Base-by-base conservation (phyloP, 2,329 filamentous ascomycete genomes). In the Trichophaea hybrida region DNA sequence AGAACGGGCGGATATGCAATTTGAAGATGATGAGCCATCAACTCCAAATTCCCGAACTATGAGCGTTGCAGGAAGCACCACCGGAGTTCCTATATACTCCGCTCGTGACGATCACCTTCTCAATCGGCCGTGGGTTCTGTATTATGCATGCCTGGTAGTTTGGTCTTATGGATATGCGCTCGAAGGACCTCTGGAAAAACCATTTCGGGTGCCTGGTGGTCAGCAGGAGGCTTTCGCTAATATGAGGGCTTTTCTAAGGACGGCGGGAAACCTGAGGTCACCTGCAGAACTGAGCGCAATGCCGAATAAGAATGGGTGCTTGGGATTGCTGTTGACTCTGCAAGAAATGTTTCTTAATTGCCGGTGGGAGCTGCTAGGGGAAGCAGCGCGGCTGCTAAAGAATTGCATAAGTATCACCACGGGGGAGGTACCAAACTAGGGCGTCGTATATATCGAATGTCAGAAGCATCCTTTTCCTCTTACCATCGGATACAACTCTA, bases 141-240 rank as follows among this genome's bases (percentile, higher is more conserved):
- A 96, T 73, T 94, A 95, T 70, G 88, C 93, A 0, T 83, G 84
- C 0, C 77, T 98, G 12, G 88, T 96, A 24, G 86, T 97, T 0
- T 98, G 93, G 93, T 88, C 83, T 61, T 98, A 97, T 69, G 91
- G 90, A 1, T 96, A 83, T 70, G 89, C 91, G 0, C 75, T 94
- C 17, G 93, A 97, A 67, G 93, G 93, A 0, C 80, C 88, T 0
- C 80, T 86, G 59, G 74, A 77, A 5, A 73, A 72, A 3, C 69
- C 73, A 1, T 67, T 73, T 10, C 70, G 73, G 66, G 73, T 74
- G 17, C 80, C 86, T 59, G 72, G 71, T 40, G 83, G 76, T 0
- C 77, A 77, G 53, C 78, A 82, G 12, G 84, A 87, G 63, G 84
- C 85, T 70, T 78, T 85, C 49, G 77, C 75, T 44, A 84, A 91